Evolutionary conservation across 768 basidiomycete species (phyloP).

Genomic region (Tylopilus subfusipes): DNA sequence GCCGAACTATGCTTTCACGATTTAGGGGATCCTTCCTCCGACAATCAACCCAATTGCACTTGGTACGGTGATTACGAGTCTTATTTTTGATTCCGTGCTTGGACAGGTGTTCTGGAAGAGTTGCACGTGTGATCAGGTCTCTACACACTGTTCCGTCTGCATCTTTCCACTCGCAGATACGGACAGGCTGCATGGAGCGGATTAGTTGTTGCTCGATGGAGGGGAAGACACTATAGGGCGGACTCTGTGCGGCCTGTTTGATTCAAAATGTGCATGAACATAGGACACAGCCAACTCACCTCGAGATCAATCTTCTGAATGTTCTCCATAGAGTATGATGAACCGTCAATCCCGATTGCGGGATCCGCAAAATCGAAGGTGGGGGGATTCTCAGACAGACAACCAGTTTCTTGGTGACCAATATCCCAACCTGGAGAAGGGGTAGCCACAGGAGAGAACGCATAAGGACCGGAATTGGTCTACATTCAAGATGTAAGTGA

Average conservation of each 20-base stretch:
- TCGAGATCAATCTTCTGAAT: not conserved
- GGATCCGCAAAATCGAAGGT: not conserved
- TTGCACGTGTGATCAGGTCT: not conserved
- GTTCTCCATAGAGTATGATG: not conserved
- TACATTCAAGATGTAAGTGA: not conserved
- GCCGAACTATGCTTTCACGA: constrained; percentile 20
- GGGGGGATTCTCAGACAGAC: not conserved
- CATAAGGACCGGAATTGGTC: not conserved
- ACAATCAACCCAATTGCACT: constrained; percentile 16
- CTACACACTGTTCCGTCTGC: constrained; percentile 1
- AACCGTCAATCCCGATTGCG: not conserved
- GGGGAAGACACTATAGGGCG: no score
- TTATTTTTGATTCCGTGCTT: constrained; percentile 12
- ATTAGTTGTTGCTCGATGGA: not conserved
- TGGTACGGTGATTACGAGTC: not conserved
- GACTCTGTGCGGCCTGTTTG: not conserved
- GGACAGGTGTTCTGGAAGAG: constrained; percentile 12
- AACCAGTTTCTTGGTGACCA: not conserved
- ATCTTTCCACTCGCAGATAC: constrained; percentile 6
- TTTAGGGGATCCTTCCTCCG: constrained; percentile 6
- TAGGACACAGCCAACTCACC: not conserved
- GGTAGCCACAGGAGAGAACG: not conserved
- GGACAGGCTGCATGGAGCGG: no score
- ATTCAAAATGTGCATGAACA: not conserved
- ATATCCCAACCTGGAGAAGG: no score